Conservation (phyloP, 1,284 basidiomycete species). For the Cryptococcus sp. region DNA sequence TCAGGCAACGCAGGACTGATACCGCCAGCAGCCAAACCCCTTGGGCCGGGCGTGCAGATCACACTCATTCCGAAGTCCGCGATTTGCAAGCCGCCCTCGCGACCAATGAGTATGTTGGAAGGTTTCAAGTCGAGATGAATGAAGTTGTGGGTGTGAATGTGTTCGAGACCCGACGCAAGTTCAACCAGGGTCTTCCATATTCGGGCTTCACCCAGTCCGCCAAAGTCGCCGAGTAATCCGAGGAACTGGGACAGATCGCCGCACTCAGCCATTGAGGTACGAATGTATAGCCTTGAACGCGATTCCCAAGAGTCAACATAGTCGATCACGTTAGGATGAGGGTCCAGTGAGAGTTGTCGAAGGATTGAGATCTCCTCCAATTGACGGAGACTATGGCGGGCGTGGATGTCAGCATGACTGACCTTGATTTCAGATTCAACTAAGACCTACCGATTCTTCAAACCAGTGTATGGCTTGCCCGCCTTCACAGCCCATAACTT, state of each 20-base stretch:
- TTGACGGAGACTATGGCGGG: slow-evolving; percentile 66
- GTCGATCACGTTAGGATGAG: slow-evolving; percentile 76
- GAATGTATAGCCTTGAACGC: slow-evolving; percentile 79
- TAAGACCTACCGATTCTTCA: slow-evolving; percentile 73
- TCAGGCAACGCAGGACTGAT: slow-evolving; percentile 59
- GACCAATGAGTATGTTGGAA: slow-evolving; percentile 89
- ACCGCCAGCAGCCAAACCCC: slow-evolving; percentile 16
- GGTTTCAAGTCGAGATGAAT: slow-evolving; percentile 86
- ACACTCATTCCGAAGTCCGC: slow-evolving; percentile 95
- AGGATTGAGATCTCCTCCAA: slow-evolving; percentile 93
- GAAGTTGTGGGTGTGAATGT: slow-evolving; percentile 82
- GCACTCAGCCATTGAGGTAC: slow-evolving; percentile 86
- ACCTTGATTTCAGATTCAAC: not conserved
- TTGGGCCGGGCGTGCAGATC: slow-evolving; percentile 46
- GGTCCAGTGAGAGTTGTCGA: slow-evolving; percentile 64
- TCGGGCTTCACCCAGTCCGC: slow-evolving; percentile 82
- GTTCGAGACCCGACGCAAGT: slow-evolving; percentile 72
- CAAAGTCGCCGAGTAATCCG: slow-evolving; percentile 81
- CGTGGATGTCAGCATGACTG: slow-evolving; percentile 23
- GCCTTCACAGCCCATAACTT: slow-evolving; percentile 87
- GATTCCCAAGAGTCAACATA: slow-evolving; percentile 97
- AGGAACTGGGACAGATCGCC: slow-evolving; percentile 90
- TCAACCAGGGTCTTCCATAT: slow-evolving; percentile 95
- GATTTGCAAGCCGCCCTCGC: slow-evolving; percentile 86
- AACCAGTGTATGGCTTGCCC: slow-evolving; percentile 86